Percentiles rank a stretch among this genome's conserved stretches.
phyloP scores from a whole-genome alignment of 1,284 basidiomycete species.

The Fomitopsis palustris region DNA sequence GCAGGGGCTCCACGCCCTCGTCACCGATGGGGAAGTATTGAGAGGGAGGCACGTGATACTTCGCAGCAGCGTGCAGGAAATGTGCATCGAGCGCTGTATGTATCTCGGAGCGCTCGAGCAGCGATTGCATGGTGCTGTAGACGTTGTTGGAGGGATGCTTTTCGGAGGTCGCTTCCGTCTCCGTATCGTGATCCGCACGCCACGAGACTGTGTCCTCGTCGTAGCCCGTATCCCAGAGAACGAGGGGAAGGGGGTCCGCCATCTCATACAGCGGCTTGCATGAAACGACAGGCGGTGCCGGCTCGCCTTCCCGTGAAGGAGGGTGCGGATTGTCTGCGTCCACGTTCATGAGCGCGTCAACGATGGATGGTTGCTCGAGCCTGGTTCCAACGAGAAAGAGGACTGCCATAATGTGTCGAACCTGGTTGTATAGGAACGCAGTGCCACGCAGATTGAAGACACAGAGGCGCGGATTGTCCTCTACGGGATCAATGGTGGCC shows the following conservation, averaged over 20 bases:
- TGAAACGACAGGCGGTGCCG: conserved; percentile 46
- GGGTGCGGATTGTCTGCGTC: conserved; percentile 31
- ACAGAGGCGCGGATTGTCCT: conserved; percentile 42
- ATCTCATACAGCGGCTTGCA: conserved; percentile 91
- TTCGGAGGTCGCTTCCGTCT: conserved; percentile 26
- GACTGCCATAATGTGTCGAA: conserved; percentile 92
- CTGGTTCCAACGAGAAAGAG: conserved; percentile 87
- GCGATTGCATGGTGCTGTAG: conserved; percentile 57
- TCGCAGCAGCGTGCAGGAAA: conserved; percentile 53
- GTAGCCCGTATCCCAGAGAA: conserved; percentile 92
- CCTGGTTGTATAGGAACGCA: conserved; percentile 97
- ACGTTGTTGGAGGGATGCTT: conserved; percentile 34
- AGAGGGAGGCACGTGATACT: conserved; percentile 38
- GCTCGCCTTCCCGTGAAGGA: conserved; percentile 31
- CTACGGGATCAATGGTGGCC: conserved; percentile 55
- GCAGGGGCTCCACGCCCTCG: conserved; percentile 15
- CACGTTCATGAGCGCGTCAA: conserved; percentile 77
- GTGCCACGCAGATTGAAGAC: conserved; percentile 88
- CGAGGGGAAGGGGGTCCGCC: conserved; percentile 87
- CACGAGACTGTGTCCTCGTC: conserved; percentile 66
- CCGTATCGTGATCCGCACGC: conserved; percentile 49
- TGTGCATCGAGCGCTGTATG: conserved; percentile 58
- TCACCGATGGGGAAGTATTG: conserved; percentile 33
- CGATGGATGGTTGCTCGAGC: conserved; percentile 71
- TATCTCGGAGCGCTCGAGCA: conserved; percentile 54